Evolutionary conservation across 1,284 basidiomycete species (phyloP).

Genomic region (Cutaneotrichosporon cyanovorans): DNA sequence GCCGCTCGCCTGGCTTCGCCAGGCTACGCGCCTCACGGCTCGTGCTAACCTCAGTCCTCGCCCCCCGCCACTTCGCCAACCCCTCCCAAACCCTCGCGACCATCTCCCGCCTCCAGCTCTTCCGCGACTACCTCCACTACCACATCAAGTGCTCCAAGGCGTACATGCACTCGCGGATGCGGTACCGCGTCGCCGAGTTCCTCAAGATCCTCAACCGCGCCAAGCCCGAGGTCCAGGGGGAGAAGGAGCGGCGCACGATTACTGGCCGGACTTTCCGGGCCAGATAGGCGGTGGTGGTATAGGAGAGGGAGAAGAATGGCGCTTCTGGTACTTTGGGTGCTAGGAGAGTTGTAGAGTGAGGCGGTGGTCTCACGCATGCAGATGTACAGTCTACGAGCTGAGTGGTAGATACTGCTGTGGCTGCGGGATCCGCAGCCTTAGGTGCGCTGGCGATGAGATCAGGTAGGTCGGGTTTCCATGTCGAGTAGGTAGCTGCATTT

Average conservation of each 20-base stretch:
- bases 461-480: no score
- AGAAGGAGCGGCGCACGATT: slow-evolving; percentile 77
- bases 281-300: slow-evolving; percentile 25
- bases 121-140: slow-evolving; percentile 97
- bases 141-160: slow-evolving; percentile 99
- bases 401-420: no score
- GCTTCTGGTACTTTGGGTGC: no score
- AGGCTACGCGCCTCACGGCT: no score
- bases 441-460: no score
- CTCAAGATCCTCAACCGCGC: slow-evolving; percentile 95
- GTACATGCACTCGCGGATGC: slow-evolving; percentile 98
- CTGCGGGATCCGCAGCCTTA: no score
- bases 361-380: no score
- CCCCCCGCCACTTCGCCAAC: slow-evolving; percentile 88
- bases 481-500: no score
- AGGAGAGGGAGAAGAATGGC: no score
- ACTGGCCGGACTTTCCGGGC: slow-evolving; percentile 48
- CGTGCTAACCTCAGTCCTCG: slow-evolving; percentile 59
- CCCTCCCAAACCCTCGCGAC: slow-evolving; percentile 66
- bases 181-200: slow-evolving; percentile 89
- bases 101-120: slow-evolving; percentile 92
- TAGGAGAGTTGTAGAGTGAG: no score
- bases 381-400: no score
- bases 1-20: no score
- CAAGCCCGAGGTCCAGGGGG: slow-evolving; percentile 72